phyloP scores from a whole-genome alignment of 345 rosid genomes.

The Linum lewisii region DNA sequence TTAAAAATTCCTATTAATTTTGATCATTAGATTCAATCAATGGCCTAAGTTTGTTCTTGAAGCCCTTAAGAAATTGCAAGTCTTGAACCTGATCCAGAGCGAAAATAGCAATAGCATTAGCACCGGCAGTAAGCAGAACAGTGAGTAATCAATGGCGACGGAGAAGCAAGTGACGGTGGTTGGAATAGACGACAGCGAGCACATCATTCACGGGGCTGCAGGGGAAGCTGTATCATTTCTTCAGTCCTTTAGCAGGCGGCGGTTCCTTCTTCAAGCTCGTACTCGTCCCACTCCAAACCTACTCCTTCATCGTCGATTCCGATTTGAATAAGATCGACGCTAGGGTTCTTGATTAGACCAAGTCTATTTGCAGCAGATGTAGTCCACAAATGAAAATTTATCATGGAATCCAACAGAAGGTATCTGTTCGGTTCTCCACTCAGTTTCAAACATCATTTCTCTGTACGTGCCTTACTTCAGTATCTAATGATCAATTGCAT shows the following conservation, averaged over 20 bases:
- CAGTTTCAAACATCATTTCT: background rate
- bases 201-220: slow-evolving; percentile 64
- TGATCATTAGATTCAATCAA: too few species aligned
- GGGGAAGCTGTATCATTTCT: slow-evolving; percentile 80
- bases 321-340: slow-evolving; percentile 69
- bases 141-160: background rate
- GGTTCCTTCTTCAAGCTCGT: slow-evolving; percentile 80
- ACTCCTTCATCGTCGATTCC: slow-evolving; percentile 46
- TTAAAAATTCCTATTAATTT: too few species aligned
- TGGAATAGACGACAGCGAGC: slow-evolving; percentile 64
- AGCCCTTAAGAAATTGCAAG: too few species aligned
- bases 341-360: slow-evolving; percentile 55
- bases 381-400: too few species aligned
- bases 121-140: too few species aligned
- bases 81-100: too few species aligned
- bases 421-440: too few species aligned
- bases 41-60: too few species aligned
- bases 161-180: slow-evolving; percentile 51
- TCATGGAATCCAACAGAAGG: slow-evolving; percentile 94
- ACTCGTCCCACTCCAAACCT: slow-evolving; percentile 75
- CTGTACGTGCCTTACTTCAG: too few species aligned
- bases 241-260: slow-evolving; percentile 39
- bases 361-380: slow-evolving; percentile 38
- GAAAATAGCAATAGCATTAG: too few species aligned
- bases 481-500: too few species aligned